Evolutionary conservation across 2,329 filamentous ascomycete species (phyloP).

Genomic region (Fusarium sp.): DNA sequence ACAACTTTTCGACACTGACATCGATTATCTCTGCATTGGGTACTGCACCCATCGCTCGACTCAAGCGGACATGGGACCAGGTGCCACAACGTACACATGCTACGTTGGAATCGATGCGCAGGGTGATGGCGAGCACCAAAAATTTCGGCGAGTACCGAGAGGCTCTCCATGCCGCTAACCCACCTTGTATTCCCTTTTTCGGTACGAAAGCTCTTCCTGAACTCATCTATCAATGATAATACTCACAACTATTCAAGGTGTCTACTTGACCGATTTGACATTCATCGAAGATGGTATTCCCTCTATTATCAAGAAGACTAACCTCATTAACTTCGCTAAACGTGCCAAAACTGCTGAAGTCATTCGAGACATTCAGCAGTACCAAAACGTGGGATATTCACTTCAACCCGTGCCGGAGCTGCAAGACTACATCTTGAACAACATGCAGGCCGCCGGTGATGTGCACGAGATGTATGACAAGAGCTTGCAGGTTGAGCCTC

Average conservation of each 20-base stretch:
- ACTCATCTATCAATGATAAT: background rate
- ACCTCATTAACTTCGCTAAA: constrained; percentile 98
- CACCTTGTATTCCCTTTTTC: constrained; percentile 98
- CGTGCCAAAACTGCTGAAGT: constrained; percentile 97
- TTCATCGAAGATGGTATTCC: constrained; percentile 99
- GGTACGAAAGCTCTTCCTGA: constrained; percentile 64
- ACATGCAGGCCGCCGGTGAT: constrained; percentile 94
- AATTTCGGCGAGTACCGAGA: constrained; percentile 98
- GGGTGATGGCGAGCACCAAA: constrained; percentile 95
- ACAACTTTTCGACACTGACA: constrained; percentile 97
- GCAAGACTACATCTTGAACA: constrained; percentile 95
- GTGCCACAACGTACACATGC: constrained; percentile 86
- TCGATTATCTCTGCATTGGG: constrained; percentile 97
- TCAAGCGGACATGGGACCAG: constrained; percentile 94
- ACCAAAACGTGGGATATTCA: constrained; percentile 96
- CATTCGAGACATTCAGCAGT: constrained; percentile 98
- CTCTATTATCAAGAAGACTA: constrained; percentile 94
- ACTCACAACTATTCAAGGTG: constrained; percentile 65
- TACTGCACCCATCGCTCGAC: constrained; percentile 92
- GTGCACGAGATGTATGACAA: constrained; percentile 99
- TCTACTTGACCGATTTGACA: constrained; percentile 95
- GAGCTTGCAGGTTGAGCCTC: constrained; percentile 90
- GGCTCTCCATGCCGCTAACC: constrained; percentile 89
- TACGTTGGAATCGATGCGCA: constrained; percentile 89
- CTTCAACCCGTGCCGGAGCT: constrained; percentile 89